Base-by-base conservation (phyloP, 768 basidiomycete genomes). In the Suillus variegatus region DNA sequence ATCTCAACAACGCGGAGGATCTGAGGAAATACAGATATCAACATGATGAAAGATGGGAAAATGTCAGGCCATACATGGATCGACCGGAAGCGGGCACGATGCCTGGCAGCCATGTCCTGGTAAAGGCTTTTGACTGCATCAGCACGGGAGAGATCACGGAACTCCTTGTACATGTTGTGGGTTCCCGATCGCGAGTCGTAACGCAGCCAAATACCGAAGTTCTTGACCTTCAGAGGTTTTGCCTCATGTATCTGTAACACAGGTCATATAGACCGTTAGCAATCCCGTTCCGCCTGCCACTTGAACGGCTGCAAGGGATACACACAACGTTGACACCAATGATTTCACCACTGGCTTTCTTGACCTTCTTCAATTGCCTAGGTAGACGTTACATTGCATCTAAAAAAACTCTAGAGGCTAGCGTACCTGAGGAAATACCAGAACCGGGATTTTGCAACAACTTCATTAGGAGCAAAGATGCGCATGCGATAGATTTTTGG, bases 111-210 rank as follows among this genome's bases (percentile, higher is more conserved):
- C 97, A 99, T 98, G 82, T 99, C 97, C 84, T 99, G 97, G 88
- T 99, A 99, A 78, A 98, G 81, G 72, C 90, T 85, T 86, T 93
- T 95, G 78, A 99, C 97, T 65, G 97, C 97, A 77, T 94, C 96
- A 66, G 94, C 90, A 69, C 97, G 91, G 72, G 86, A 86, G 72
- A 99, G 90, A 74, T 99, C 97, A 76, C 95, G 94, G 92, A 94
- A 98, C 81, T 94, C 92, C 88, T 96, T 96, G 92, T 97, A 97
- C 95, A 98, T 97, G 89, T 99, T 99, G 90, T 99, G 97, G 55
- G 97, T 99, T 69, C 97, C 97, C 61, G 96, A 97, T 73, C 97
- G 95, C 63, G 97, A 99, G 83, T 99, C 97, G 82, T 99, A 99
- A 73, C 97, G 93, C 78, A 99, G 82, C 97, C 97, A 99, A 83